Base-by-base conservation (phyloP, 1,139 yeast species). In the Pneumocystis canis region DNA sequence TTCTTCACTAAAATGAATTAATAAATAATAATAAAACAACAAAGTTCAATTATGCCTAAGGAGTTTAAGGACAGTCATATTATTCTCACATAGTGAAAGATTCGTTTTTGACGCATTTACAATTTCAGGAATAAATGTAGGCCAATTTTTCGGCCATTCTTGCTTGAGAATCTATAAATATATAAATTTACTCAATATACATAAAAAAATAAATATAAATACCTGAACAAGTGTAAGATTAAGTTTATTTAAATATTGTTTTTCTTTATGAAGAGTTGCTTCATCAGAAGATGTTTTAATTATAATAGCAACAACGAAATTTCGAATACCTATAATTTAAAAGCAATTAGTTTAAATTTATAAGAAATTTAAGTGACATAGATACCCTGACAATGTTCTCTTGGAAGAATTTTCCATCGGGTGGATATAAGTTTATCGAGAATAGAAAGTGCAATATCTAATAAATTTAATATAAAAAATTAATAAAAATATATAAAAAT, bases 81-180 rank as follows among this genome's bases (percentile, higher is more conserved):
- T 92, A 76, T 92, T 92, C 75, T 92, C 98, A 77, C 98, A 94
- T 61, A 92, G 96, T 70, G 89, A 90, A 74, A 87, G 83, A 58
- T 95, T 86, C 25, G 94, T 83, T 67, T 89, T 82, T 62, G 95
- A 85, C 68, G 95, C 85, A 67, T 81, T 81, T 58, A 92, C 94
- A 67, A 92, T 82, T 73, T 94, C 98, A 16, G 97, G 96, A 63
- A 92, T 86, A 71, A 94, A 92, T 70, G 87, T 88, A 30, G 97
- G 97, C 99, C 99, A 92, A 72, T 89, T 87, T 69, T 85, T 89
- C 56, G 99, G 99, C 99, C 99, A 92, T 73, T 92, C 99, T 75
- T 94, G 97, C 73, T 92, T 92, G 71, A 92, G 82, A 62, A 92
- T 85, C 71, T 92, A 95, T 37, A 39, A 6, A 25, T 11, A 33